Percentiles rank a stretch among this genome's conserved stretches.
These are phyloP conservation scores for Aspergillus terreus DNA, from an alignment of 2,329 filamentous ascomycete species.

Conservation along the genomic window DNA sequence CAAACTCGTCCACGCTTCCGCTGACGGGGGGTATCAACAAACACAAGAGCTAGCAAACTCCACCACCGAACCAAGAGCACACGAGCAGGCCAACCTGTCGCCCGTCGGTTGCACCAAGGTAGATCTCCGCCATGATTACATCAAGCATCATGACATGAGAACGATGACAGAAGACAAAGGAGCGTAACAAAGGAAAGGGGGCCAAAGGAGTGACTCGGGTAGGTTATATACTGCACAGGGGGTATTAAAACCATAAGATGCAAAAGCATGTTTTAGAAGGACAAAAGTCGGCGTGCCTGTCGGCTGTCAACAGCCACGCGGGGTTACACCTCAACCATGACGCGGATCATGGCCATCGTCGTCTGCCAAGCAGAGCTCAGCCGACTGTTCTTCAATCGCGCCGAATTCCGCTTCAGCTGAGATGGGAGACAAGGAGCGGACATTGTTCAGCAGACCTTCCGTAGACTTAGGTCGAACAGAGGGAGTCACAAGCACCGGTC, in stretches of 20 bases:
- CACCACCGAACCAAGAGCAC: slow-evolving; percentile 9
- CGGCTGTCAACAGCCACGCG: slow-evolving; percentile 1
- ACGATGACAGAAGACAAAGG: slow-evolving; percentile 4
- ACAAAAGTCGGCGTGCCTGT: background rate
- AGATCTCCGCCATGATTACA: slow-evolving; percentile 9
- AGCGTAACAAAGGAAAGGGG: slow-evolving; percentile 5
- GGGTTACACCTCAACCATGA: slow-evolving; percentile 6
- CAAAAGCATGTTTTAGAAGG: slow-evolving; percentile 1
- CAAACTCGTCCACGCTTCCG: slow-evolving; percentile 21
- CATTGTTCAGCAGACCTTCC: slow-evolving; percentile 57
- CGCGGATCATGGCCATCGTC: slow-evolving; percentile 19
- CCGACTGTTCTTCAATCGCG: slow-evolving; percentile 27
- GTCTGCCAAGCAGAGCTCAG: slow-evolving; percentile 57
- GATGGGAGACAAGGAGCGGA: slow-evolving; percentile 35
- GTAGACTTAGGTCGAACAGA: slow-evolving; percentile 56
- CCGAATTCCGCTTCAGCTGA: slow-evolving; percentile 32
- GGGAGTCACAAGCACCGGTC: slow-evolving; percentile 63
- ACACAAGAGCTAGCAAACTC: slow-evolving; percentile 16
- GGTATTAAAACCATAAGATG: slow-evolving; percentile 8
- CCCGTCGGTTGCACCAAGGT: background rate
- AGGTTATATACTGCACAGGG: slow-evolving; percentile 9
- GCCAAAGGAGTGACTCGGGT: slow-evolving; percentile 10
- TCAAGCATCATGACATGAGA: slow-evolving; percentile 7
- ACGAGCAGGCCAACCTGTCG: background rate
- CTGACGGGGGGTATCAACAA: slow-evolving; percentile 26